A percentile compares a stretch with the other conserved stretches of the same genome.
phyloP scores from a whole-genome alignment of 257 asterid species.

The Haberlea rhodopensis region DNA sequence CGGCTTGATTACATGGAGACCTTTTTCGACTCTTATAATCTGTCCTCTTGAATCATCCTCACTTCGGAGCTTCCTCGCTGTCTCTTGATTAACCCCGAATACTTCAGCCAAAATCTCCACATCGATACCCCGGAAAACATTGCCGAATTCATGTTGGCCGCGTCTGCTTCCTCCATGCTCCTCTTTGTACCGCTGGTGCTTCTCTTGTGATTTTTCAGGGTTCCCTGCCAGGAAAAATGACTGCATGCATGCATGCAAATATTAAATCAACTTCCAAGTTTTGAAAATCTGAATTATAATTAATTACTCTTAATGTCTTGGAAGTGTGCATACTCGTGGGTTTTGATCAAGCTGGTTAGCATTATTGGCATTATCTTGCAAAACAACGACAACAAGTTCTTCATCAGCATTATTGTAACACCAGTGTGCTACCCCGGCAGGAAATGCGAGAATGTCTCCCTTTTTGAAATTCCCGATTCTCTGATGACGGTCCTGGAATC shows the following conservation, averaged over 20 bases:
- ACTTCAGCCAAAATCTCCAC: constrained; percentile 30
- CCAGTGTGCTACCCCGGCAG: constrained; percentile 36
- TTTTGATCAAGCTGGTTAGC: constrained; percentile 36
- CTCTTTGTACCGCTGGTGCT: constrained; percentile 9
- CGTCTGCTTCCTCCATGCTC: constrained; percentile 17
- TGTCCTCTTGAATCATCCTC: constrained; percentile 45
- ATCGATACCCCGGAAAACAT: constrained; percentile 40
- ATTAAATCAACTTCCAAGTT: too few relatives aligned
- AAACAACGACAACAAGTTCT: constrained; percentile 15
- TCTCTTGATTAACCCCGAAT: constrained; percentile 38
- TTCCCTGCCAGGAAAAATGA: constrained; percentile 65
- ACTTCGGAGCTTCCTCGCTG: constrained; percentile 42
- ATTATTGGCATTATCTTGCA: constrained; percentile 29
- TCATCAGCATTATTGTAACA: constrained; percentile 28
- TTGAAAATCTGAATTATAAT: too few relatives aligned
- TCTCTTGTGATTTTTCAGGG: constrained; percentile 28
- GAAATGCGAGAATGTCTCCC: constrained; percentile 34
- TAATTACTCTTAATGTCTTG: too few relatives aligned
- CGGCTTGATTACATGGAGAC: constrained; percentile 48
- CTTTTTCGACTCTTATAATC: constrained; percentile 32
- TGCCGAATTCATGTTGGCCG: constrained; percentile 31
- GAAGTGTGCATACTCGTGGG: constrained; percentile 14
- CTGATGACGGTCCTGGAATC: constrained; percentile 39
- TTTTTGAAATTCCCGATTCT: constrained; percentile 24
- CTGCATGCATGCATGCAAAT: constrained; percentile 29